Evolutionary conservation across 2,329 filamentous ascomycete species (phyloP).

Genomic region (Plectosphaerella plurivora): DNA sequence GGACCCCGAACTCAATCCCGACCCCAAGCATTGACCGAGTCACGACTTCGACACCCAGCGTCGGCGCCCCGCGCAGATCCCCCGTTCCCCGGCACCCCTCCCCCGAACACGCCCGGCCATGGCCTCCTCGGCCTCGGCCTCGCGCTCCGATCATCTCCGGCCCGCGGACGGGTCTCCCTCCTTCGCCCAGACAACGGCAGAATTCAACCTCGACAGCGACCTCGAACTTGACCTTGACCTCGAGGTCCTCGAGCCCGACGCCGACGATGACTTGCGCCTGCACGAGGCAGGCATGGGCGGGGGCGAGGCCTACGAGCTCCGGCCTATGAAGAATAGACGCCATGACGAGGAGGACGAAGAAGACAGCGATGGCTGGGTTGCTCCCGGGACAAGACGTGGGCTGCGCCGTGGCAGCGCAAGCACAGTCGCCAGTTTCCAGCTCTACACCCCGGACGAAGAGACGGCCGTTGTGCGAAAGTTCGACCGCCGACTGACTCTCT

Average conservation of each 20-base stretch:
- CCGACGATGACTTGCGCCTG: slow-evolving; percentile 19
- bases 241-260: slow-evolving; percentile 7
- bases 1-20: too few relatives aligned
- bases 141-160: not conserved
- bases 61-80: too few relatives aligned
- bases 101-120: not conserved
- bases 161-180: slow-evolving; percentile 22
- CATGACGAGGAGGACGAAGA: slow-evolving; percentile 6
- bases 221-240: slow-evolving; percentile 18
- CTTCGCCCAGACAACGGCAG: slow-evolving; percentile 34
- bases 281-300: slow-evolving; percentile 18
- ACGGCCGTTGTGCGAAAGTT: slow-evolving; percentile 66
- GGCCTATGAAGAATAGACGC: slow-evolving; percentile 1
- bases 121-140: slow-evolving; percentile 1
- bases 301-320: slow-evolving; percentile 28
- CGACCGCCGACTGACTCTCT: slow-evolving; percentile 72
- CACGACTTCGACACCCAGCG: too few relatives aligned
- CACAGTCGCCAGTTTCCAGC: slow-evolving; percentile 30
- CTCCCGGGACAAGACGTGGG: slow-evolving; percentile 9
- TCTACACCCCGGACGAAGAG: slow-evolving; percentile 66
- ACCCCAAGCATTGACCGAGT: too few relatives aligned
- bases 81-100: too few relatives aligned
- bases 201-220: slow-evolving; percentile 29
- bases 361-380: slow-evolving; percentile 5
- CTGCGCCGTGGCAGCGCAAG: slow-evolving; percentile 19